phyloP scores from a whole-genome alignment of 2,329 filamentous ascomycete species.

The Sporothrix curviconia region DNA sequence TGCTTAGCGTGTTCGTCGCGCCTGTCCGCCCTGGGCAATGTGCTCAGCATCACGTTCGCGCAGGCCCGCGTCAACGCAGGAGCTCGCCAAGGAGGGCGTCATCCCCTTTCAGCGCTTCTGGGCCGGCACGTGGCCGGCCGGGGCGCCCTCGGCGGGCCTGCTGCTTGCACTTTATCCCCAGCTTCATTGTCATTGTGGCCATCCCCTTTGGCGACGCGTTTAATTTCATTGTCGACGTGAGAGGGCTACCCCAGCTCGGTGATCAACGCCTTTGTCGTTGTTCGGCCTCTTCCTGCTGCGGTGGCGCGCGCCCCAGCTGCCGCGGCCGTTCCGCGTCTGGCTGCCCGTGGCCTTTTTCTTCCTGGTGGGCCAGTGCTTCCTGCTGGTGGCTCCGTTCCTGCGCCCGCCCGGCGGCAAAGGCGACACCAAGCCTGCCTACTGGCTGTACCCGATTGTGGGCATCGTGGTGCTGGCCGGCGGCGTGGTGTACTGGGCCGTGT shows the following conservation, averaged over 20 bases:
- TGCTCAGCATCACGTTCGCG: conserved; percentile 58
- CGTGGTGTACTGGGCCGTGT: conserved; percentile 29
- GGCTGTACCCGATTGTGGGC: conserved; percentile 37
- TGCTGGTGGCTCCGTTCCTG: conserved; percentile 36
- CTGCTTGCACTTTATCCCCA: conserved; percentile 62
- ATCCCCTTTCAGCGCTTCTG: conserved; percentile 56
- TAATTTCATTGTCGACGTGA: conserved; percentile 52
- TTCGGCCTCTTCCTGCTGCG: conserved; percentile 30
- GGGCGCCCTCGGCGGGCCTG: conserved; percentile 53
- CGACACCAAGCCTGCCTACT: conserved; percentile 33
- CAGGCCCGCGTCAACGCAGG: conserved; percentile 61
- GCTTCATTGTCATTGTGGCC: conserved; percentile 44
- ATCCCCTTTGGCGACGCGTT: conserved; percentile 45
- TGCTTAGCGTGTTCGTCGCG: conserved; percentile 54
- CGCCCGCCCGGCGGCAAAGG: conserved; percentile 41
- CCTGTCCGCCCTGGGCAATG: conserved; percentile 55
- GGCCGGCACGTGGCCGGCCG: conserved; percentile 60
- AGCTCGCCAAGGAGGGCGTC: conserved; percentile 60
- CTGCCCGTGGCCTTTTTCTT: conserved; percentile 45
- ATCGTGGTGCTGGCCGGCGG: conserved; percentile 33
- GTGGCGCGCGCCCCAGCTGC: conserved; percentile 37
- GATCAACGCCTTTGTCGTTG: conserved; percentile 48
- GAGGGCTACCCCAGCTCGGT: conserved; percentile 38
- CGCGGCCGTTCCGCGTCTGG: conserved; percentile 48
- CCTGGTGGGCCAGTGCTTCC: conserved; percentile 34